phyloP scores from a whole-genome alignment of 306 rosid species.

The Lathyrus sativus region DNA sequence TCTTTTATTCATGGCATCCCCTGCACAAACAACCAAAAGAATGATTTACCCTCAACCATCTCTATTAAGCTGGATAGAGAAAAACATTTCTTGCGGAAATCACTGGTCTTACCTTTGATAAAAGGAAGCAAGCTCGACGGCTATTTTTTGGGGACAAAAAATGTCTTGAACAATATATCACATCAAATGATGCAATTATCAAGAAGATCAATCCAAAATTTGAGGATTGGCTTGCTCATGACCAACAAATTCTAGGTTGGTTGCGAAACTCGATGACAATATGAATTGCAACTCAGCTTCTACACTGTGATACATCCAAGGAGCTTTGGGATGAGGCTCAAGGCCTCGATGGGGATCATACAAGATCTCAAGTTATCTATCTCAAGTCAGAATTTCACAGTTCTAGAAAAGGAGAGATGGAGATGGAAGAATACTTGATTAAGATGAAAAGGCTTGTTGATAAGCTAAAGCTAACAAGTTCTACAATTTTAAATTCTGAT shows the following conservation, averaged over 20 bases:
- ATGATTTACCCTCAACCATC: not conserved
- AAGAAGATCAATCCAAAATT: not conserved
- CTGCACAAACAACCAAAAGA: not conserved
- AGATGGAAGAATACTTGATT: not conserved
- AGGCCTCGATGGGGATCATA: too few species aligned
- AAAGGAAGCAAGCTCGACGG: not conserved
- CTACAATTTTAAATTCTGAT: not conserved
- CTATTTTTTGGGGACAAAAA: not conserved
- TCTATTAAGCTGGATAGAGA: not conserved
- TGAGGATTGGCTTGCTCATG: slow-evolving; percentile 7
- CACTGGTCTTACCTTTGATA: not conserved
- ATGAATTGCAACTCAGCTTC: not conserved
- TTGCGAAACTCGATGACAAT: not conserved
- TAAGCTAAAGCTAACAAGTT: not conserved
- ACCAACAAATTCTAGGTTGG: not conserved
- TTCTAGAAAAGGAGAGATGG: not conserved
- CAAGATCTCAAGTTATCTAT: not conserved
- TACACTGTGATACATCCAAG: not conserved
- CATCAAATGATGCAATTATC: not conserved
- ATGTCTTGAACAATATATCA: not conserved
- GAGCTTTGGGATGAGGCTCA: not conserved
- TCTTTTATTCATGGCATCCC: not conserved
- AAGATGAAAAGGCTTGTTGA: not conserved
- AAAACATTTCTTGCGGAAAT: not conserved
- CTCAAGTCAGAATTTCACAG: not conserved